Base-by-base conservation (phyloP, 1,139 yeast species). In the Chernovozyma aurita region DNA sequence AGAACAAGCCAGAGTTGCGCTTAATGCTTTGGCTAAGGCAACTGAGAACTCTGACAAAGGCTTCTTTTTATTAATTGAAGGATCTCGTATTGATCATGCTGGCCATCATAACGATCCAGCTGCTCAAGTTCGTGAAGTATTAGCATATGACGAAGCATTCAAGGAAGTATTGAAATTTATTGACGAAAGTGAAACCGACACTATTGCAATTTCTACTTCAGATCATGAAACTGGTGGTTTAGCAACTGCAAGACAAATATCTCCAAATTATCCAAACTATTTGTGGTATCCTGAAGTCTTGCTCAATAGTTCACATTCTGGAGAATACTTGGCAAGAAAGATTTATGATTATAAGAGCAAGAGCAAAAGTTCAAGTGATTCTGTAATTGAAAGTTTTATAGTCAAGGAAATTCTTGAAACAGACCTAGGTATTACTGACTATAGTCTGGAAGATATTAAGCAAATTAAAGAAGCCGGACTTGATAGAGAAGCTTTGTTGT, bases 191-290 rank as follows among this genome's bases (percentile, higher is more conserved):
- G 83, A 80, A 33, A 76, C 73, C 14, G 95, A 85, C 43, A 86
- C 95, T 0, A 69, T 83, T 33, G 73, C 85, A 27, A 63, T 87
- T 31, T 76, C 88, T 18, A 85, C 95, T 3, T 81, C 92, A 18
- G 95, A 87, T 55, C 96, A 87, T 59, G 96, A 87, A 56, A 87
- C 95, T 29, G 96, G 96, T 43, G 96, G 95, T 2, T 66, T 87
- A 14, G 67, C 64, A 20, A 72, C 84, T 33, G 86, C 94, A 1
- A 76, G 86, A 61, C 95, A 87, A 63, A 61, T 83, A 18, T 56
- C 78, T 7, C 60, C 69, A 24, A 54, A 56, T 2, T 62, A 62
- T 37, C 61, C 61, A 17, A 47, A 78, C 78, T 80, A 85, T 49
- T 50, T 77, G 37, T 86, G 96, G 95, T 74, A 72, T 48, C 95